Percentiles rank a stretch among this genome's conserved stretches.
phyloP scores from a whole-genome alignment of 2,329 filamentous ascomycete species.

The Ambrosiella xylebori region DNA sequence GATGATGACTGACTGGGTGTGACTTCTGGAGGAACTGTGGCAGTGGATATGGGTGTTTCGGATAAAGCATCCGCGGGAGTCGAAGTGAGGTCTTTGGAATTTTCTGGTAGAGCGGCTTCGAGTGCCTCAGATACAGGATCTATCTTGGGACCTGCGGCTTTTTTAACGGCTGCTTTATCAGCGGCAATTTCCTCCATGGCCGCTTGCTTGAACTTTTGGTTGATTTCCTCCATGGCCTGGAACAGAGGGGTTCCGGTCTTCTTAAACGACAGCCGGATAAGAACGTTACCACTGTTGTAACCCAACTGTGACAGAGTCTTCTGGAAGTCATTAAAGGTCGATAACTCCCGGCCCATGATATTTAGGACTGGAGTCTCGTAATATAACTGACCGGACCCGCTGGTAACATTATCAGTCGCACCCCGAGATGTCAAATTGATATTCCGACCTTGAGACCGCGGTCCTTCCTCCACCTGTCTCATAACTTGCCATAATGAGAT shows the following conservation, averaged over 20 bases:
- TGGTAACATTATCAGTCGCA: conserved; percentile 41
- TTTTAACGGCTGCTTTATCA: conserved; percentile 8
- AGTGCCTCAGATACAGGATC: conserved; percentile 3
- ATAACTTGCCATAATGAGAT: conserved; percentile 79
- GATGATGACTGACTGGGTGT: conserved; percentile 6
- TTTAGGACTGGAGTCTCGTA: conserved; percentile 79
- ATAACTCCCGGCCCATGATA: conserved; percentile 64
- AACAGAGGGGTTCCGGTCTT: conserved; percentile 62
- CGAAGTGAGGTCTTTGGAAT: neutral
- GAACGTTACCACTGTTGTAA: conserved; percentile 64
- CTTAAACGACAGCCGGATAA: conserved; percentile 63
- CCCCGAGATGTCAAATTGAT: conserved; percentile 75
- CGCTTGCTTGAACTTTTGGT: conserved; percentile 49
- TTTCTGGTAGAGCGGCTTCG: neutral
- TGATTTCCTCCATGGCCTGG: conserved; percentile 70
- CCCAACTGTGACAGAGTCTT: conserved; percentile 79
- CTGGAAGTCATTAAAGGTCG: conserved; percentile 64
- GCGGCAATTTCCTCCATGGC: conserved; percentile 16
- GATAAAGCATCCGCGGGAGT: neutral
- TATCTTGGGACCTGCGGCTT: neutral
- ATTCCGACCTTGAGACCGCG: conserved; percentile 39
- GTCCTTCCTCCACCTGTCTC: conserved; percentile 71
- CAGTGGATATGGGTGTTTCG: neutral
- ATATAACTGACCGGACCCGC: conserved; percentile 56
- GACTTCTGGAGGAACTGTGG: neutral